These are phyloP conservation scores for Arabidopsis lyrata DNA, from an alignment of 441 rosid species.

Conservation along the genomic window DNA sequence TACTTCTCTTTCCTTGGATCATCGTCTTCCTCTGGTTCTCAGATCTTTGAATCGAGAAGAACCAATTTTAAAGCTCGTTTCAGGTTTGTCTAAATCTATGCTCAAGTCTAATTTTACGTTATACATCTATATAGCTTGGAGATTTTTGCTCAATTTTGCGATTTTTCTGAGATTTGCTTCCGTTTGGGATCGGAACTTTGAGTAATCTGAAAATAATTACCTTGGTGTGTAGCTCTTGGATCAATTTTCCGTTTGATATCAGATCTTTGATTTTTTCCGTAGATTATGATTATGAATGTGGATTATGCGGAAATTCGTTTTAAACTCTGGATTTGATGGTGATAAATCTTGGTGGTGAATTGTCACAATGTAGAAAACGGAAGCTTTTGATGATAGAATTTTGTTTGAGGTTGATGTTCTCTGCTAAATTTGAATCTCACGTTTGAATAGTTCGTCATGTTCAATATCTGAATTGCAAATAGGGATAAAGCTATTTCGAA, in stretches of 20 bases:
- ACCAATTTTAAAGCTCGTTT: constrained; percentile 18
- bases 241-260: background rate
- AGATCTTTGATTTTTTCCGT: constrained; percentile 9
- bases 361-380: constrained; percentile 15
- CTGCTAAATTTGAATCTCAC: constrained; percentile 1
- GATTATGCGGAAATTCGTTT: background rate
- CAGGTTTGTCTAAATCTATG: constrained; percentile 39
- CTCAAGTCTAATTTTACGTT: background rate
- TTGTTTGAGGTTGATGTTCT: constrained; percentile 24
- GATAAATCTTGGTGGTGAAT: constrained; percentile 16
- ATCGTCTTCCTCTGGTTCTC: constrained; percentile 41
- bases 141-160: constrained; percentile 6
- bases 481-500: background rate
- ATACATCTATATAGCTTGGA: background rate
- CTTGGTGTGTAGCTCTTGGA: background rate
- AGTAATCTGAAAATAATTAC: background rate
- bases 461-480: background rate
- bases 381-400: constrained; percentile 11
- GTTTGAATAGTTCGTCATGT: background rate
- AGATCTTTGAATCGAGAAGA: constrained; percentile 43
- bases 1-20: constrained; percentile 37
- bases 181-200: constrained; percentile 30
- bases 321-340: constrained; percentile 16
- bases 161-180: constrained; percentile 17
- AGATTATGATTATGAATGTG: background rate